These are phyloP conservation scores for Alternaria triticina DNA, from an alignment of 2,329 filamentous ascomycete species.

Conservation along the genomic window DNA sequence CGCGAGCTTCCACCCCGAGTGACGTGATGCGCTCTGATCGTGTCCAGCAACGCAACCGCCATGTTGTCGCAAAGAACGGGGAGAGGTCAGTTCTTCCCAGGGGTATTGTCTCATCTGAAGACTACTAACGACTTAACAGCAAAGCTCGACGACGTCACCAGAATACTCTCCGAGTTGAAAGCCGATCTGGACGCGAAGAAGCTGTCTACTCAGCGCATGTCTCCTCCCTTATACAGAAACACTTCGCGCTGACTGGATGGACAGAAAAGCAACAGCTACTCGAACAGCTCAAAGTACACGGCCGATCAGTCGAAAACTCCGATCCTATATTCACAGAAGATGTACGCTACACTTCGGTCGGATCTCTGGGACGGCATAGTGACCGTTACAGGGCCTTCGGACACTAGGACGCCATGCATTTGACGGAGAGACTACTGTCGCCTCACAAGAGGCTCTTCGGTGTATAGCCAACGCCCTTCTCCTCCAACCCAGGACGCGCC, in stretches of 20 bases:
- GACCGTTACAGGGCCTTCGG: slow-evolving; percentile 68
- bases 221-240: neutral
- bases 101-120: neutral
- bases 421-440: slow-evolving; percentile 63
- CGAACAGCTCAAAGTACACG: slow-evolving; percentile 75
- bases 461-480: slow-evolving; percentile 87
- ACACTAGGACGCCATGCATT: slow-evolving; percentile 77
- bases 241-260: slow-evolving; percentile 10
- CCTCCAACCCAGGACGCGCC: slow-evolving; percentile 70
- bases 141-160: slow-evolving; percentile 73
- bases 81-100: slow-evolving; percentile 20
- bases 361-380: too few relatives aligned
- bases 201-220: slow-evolving; percentile 66
- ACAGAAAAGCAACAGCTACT: slow-evolving; percentile 67
- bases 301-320: slow-evolving; percentile 73
- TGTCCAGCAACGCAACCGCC: neutral
- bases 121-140: slow-evolving; percentile 48
- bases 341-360: slow-evolving; percentile 60
- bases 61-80: slow-evolving; percentile 24
- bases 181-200: slow-evolving; percentile 66
- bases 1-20: slow-evolving; percentile 6
- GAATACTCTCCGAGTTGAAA: slow-evolving; percentile 67
- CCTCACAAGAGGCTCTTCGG: slow-evolving; percentile 75
- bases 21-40: neutral
- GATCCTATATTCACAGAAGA: slow-evolving; percentile 84